A percentile compares a stretch with the other conserved stretches of the same genome.
Evolutionary conservation across 164 flowering plant species (phyloP).

Genomic region (Akebia trifoliata): DNA sequence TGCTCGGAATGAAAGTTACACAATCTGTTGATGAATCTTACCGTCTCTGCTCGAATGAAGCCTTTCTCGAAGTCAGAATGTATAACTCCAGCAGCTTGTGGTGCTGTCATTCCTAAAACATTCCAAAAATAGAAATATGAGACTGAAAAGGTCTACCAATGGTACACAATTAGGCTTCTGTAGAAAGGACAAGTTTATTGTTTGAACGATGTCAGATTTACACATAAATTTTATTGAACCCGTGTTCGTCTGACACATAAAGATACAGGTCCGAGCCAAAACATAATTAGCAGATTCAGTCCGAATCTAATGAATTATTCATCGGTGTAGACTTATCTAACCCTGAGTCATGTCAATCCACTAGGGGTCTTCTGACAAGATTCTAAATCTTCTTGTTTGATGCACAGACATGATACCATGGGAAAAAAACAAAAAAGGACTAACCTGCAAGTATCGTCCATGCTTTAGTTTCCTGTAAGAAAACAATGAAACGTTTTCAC

Average conservation of each 20-base stretch:
- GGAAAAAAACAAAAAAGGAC: slow-evolving; percentile 13
- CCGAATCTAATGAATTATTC: neutral
- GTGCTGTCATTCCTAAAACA: slow-evolving; percentile 89
- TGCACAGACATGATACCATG: neutral
- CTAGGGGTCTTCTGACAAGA: neutral
- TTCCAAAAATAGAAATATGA: slow-evolving; percentile 1
- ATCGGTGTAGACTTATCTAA: neutral
- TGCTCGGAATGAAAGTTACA: neutral
- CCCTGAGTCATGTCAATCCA: neutral
- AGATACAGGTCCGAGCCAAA: neutral
- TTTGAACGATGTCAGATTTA: neutral
- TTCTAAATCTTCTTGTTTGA: neutral
- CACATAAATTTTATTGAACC: neutral
- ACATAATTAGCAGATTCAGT: neutral
- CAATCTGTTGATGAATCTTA: slow-evolving; percentile 27
- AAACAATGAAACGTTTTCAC: neutral
- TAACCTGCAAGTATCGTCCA: slow-evolving; percentile 96
- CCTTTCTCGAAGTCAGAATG: slow-evolving; percentile 99
- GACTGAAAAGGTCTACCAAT: neutral
- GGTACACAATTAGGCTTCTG: neutral
- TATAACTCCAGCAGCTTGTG: slow-evolving; percentile 98
- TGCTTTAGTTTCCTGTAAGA: slow-evolving; percentile 90
- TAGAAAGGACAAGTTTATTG: neutral
- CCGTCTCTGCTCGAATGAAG: slow-evolving; percentile 97
- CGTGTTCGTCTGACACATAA: neutral